These are phyloP conservation scores for Penicilliopsis zonata DNA, from an alignment of 495 filamentous ascomycete species.

Conservation along the genomic window DNA sequence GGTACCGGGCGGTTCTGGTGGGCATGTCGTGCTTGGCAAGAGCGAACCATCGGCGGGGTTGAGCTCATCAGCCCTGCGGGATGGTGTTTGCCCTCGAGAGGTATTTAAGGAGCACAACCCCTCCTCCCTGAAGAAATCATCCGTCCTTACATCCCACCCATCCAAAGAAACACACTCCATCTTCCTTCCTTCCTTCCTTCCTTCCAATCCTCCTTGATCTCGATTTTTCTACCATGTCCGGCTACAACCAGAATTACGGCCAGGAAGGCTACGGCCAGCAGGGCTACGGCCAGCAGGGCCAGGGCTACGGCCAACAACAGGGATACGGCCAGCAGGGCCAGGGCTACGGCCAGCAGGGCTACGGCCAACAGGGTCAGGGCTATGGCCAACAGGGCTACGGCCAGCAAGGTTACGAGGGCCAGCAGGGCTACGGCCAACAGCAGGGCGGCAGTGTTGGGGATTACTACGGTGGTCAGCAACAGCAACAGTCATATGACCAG, in stretches of 20 bases:
- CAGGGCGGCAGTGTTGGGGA: constrained; percentile 2
- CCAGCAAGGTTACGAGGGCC: constrained; percentile 13
- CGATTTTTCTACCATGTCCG: constrained; percentile 23
- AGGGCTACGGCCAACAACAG: constrained; percentile 14
- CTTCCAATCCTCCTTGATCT: constrained; percentile 10
- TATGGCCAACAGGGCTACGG: constrained; percentile 9
- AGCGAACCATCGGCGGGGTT: no score
- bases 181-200: constrained; percentile 8
- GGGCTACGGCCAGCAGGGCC: constrained; percentile 6
- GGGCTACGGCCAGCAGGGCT: constrained; percentile 11
- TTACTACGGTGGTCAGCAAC: constrained; percentile 4
- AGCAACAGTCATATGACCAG: constrained; percentile 6
- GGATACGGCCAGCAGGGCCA: constrained; percentile 16
- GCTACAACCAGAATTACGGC: constrained; percentile 25
- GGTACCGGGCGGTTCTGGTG: no score
- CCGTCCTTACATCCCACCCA: no score
- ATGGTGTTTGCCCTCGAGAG: no score
- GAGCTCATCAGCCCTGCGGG: neutral
- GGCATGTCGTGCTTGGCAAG: no score
- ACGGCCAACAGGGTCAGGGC: constrained; percentile 13
- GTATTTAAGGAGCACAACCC: constrained; percentile 1
- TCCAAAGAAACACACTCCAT: no score
- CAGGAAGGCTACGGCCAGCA: constrained; percentile 14
- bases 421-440: constrained; percentile 11
- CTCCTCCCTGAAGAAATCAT: no score